Evolutionary conservation across 768 basidiomycete genomes (phyloP).

Genomic region (Termitomyces sp.): DNA sequence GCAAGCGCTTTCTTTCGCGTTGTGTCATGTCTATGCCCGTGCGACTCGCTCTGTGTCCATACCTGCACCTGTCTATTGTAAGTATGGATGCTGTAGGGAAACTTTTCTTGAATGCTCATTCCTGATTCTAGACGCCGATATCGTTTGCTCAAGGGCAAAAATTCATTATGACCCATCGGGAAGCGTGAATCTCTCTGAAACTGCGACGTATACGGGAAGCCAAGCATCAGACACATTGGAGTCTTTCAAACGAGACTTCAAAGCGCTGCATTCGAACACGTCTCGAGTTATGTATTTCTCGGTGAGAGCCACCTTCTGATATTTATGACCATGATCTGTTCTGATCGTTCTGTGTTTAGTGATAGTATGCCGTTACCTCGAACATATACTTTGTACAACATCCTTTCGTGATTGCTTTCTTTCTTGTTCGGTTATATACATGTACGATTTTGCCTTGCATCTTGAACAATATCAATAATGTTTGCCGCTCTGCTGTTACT

Average conservation of each 20-base stretch:
- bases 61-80: conserved; percentile 82
- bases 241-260: conserved; percentile 45
- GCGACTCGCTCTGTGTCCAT: conserved; percentile 83
- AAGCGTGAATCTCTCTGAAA: conserved; percentile 34
- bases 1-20: conserved; percentile 62
- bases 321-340: not conserved
- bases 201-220: conserved; percentile 28
- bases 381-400: not conserved
- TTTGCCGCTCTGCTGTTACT: not conserved
- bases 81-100: conserved; percentile 14
- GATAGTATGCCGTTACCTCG: not conserved
- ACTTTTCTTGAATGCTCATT: not conserved
- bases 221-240: conserved; percentile 33
- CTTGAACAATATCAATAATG: not conserved
- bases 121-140: conserved; percentile 57
- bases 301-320: conserved; percentile 18
- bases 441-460: not conserved
- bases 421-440: not conserved
- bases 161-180: conserved; percentile 56
- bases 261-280: conserved; percentile 29
- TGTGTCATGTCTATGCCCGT: conserved; percentile 78
- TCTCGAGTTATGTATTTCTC: conserved; percentile 35
- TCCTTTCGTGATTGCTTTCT: not conserved
- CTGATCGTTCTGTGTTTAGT: not conserved
- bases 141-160: conserved; percentile 61